Base-by-base conservation (phyloP, 306 rosid species). In the Prunus dulcis region DNA sequence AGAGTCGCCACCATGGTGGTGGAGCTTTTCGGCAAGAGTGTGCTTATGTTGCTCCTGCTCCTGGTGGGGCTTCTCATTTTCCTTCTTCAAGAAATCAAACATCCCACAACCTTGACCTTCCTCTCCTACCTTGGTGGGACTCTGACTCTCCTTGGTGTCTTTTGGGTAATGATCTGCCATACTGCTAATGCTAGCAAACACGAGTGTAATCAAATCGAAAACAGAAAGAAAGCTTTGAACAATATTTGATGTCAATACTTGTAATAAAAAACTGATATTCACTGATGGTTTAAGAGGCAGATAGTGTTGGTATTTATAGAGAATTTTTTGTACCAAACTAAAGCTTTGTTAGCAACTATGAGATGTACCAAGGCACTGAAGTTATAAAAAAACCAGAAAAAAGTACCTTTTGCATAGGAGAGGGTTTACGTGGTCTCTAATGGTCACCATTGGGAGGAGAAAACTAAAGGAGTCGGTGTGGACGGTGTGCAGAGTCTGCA, bases 1-100 rank as follows among this genome's bases (percentile, higher is more conserved):
- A 45, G 92, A 90, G 70, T 82, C 76, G 47, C 83, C 80, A 34
- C 43, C 55, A 12, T 52, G 72, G 49, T 78, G 84, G 80, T 79
- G 92, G 78, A 84, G 80, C 82, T 86, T 28, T 83, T 82, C 64
- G 72, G 56, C 82, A 3, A 63, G 12, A 17, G 77, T 45, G 45
- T 65, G 69, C 58, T 69, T 52, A 0, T 76, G 73, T 9, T 15
- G 58, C 30, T 64, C 66, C 15, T 67, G 68, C 22, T 50, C 60
- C 15, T 68, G 61, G 45, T 51, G 77, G 67, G 58, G 23, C 45
- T 89, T 87, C 51, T 87, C 86, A 70, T 82, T 87, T 56, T 73
- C 87, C 50, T 78, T 80, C 28, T 75, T 72, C 71, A 79, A 76
- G 78, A 79, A 76, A 71, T 81, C 84, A 72, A 81, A 71, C 64